Percentiles rank a stretch among this genome's conserved stretches.
Conservation (phyloP, 805 yeast species). For the Metschnikowia picachoensis region DNA sequence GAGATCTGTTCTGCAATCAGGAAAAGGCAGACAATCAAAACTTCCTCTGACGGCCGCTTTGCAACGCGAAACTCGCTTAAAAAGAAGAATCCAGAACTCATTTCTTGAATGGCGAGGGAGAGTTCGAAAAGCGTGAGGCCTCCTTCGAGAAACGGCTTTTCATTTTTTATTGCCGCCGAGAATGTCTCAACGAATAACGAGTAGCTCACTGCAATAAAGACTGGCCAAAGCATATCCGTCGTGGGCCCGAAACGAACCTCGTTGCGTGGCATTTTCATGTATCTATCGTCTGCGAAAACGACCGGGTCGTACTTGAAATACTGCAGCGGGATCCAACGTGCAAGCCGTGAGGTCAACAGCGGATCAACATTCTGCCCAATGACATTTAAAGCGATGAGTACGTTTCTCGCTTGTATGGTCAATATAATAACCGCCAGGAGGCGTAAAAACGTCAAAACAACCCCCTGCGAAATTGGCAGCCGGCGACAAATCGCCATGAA, state of each 20-base stretch:
- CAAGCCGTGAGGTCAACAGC: conserved; percentile 5
- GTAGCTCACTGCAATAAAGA: conserved; percentile 53
- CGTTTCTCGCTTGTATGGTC: conserved; percentile 22
- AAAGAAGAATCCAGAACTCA: conserved; percentile 38
- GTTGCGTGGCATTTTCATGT: conserved; percentile 27
- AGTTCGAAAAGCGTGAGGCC: conserved; percentile 74
- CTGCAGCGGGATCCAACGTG: conserved; percentile 8
- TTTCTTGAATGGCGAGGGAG: conserved; percentile 73
- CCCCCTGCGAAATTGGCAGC: conserved; percentile 10
- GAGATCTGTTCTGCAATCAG: conserved; percentile 56
- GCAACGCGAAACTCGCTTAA: conserved; percentile 18
- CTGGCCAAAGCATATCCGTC: conserved; percentile 53
- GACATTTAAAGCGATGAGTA: conserved; percentile 32
- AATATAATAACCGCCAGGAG: conserved; percentile 26
- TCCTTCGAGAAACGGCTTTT: conserved; percentile 55
- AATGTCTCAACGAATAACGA: conserved; percentile 67
- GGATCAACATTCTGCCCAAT: conserved; percentile 10
- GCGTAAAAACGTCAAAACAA: conserved; percentile 23
- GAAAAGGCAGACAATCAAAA: conserved; percentile 48
- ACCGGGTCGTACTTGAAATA: conserved; percentile 10
- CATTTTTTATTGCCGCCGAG: conserved; percentile 52
- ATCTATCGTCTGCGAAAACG: conserved; percentile 18
- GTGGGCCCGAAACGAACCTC: conserved; percentile 45
- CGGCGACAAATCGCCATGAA: conserved; percentile 21
- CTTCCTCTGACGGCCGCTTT: conserved; percentile 49